Evolutionary conservation across 225 moss, liverwort and hornwort species (phyloP).

Genomic region (Sphagnum contortum): DNA sequence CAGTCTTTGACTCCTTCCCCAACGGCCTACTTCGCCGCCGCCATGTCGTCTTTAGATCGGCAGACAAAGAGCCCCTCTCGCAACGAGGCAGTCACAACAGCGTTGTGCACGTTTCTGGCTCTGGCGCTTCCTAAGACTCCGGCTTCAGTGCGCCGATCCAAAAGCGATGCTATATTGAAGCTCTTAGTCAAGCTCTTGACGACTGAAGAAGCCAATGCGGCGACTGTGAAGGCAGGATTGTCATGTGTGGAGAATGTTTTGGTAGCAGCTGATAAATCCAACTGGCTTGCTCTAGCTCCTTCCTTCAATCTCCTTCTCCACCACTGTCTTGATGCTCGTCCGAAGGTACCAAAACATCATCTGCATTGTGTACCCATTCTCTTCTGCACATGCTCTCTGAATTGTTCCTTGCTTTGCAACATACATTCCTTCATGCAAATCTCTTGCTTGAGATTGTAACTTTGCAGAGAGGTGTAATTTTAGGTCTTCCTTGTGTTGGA

Average conservation of each 20-base stretch:
- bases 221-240: slow-evolving; percentile 66
- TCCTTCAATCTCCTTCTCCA: slow-evolving; percentile 62
- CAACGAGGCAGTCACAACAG: slow-evolving; percentile 74
- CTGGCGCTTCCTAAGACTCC: slow-evolving; percentile 68
- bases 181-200: slow-evolving; percentile 44
- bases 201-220: slow-evolving; percentile 37
- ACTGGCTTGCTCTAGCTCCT: slow-evolving; percentile 58
- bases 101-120: slow-evolving; percentile 73
- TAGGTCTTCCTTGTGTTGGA: not conserved
- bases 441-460: not conserved
- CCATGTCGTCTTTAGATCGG: slow-evolving; percentile 75
- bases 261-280: slow-evolving; percentile 56
- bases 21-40: slow-evolving; percentile 81
- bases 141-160: slow-evolving; percentile 60
- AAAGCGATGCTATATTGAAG: slow-evolving; percentile 55
- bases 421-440: too few species aligned
- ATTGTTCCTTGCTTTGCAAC: not conserved
- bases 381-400: slow-evolving; percentile 35
- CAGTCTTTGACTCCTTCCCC: slow-evolving; percentile 51
- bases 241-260: slow-evolving; percentile 53
- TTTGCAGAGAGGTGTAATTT: not conserved
- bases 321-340: slow-evolving; percentile 69
- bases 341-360: slow-evolving; percentile 38
- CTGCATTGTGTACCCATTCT: not conserved
- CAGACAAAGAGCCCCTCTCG: slow-evolving; percentile 45